Base-by-base conservation (phyloP, 495 filamentous ascomycete species). In the Aspergillus biplanus region DNA sequence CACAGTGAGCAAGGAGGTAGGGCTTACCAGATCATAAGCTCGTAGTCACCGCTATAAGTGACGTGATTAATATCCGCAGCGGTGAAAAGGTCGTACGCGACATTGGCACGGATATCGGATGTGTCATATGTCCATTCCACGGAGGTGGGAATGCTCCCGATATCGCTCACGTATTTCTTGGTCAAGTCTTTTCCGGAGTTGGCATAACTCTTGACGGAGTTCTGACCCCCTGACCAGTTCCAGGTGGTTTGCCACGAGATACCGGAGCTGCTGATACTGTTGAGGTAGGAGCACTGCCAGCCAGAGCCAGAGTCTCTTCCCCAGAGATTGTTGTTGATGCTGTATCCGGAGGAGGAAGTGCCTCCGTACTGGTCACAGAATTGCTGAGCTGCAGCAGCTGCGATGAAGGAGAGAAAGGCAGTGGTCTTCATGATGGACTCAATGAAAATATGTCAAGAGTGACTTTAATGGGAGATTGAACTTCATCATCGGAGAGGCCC, bases 81-180 rank as follows among this genome's bases (percentile, higher is more conserved):
- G 2, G 80, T 83, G 64, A 83, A 83, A n/a, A 82, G 62, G 61
- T 82, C 80, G 53, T 82, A 82, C 0, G 80, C 73, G 12, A 83
- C 80, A 67, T 83, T 74, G n/a, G 78, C 78, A 9, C 66, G 64
- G 64, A 82, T 70, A 58, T 74, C 66, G 53, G 62, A 73, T 34
- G 69, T 75, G 56, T 68, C 68, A 63, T 81, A 78, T 53, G 50
- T 62, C 81, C 81, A 83, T 39, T 69, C 54, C 6, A 71, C 75
- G 3, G 68, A 55, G 1, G 79, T 78, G 2, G 66, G 70, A 66
- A 83, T 77, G 59, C 68, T 80, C 37, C 33, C 54, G 48, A 82
- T 67, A 13, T 67, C 32, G 62, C 66, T 73, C 54, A 79, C 70
- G 32, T 66, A 66, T 53, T 67, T 70, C 61, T 77, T 78, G 42